Evolutionary conservation across 805 yeast species (phyloP).

Genomic region (Candida chilensis): DNA sequence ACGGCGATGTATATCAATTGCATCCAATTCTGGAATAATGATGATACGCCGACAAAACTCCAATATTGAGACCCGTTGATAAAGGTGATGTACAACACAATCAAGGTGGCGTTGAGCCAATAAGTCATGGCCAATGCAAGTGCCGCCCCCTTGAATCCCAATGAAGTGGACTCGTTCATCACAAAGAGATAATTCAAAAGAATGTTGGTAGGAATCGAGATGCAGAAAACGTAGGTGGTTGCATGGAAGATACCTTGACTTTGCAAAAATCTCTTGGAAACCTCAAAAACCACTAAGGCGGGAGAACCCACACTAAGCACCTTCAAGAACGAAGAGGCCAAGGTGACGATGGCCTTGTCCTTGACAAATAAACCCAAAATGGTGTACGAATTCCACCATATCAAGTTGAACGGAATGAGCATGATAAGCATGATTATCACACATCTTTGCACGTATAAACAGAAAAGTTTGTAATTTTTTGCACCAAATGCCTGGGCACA

Average conservation of each 20-base stretch:
- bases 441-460: constrained; percentile 30
- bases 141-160: constrained; percentile 35
- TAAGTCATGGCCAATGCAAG: constrained; percentile 30
- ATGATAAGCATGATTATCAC: background rate
- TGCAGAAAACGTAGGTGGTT: constrained; percentile 27
- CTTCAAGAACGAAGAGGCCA: constrained; percentile 24
- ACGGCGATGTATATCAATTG: constrained; percentile 34
- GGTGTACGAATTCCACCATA: background rate
- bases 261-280: constrained; percentile 32
- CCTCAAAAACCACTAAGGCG: constrained; percentile 30
- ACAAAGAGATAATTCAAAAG: constrained; percentile 28
- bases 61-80: constrained; percentile 29
- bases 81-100: constrained; percentile 22
- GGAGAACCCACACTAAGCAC: constrained; percentile 28
- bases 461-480: constrained; percentile 26
- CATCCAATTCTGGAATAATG: constrained; percentile 29
- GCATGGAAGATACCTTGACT: constrained; percentile 37
- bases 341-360: constrained; percentile 6
- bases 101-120: constrained; percentile 26
- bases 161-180: constrained; percentile 24
- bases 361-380: constrained; percentile 5
- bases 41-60: constrained; percentile 19
- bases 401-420: background rate
- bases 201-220: constrained; percentile 34
- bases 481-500: constrained; percentile 38